Evolutionary conservation across 169 alveolate species (phyloP).

Genomic region (Plasmodium cynomolgi): DNA sequence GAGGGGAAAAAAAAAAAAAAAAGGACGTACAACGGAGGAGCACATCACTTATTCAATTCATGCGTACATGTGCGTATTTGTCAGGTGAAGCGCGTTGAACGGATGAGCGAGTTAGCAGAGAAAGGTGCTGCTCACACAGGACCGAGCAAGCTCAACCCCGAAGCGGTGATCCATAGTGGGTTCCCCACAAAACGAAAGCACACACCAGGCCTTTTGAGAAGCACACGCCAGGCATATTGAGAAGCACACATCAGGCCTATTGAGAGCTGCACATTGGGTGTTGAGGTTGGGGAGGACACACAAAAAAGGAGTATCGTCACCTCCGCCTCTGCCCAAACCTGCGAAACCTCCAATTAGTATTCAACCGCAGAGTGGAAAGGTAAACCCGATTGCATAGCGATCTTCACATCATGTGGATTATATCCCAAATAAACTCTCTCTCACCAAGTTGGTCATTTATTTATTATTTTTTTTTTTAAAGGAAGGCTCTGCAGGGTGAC

Average conservation of each 20-base stretch:
- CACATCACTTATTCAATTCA: not conserved
- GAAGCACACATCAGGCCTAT: not conserved
- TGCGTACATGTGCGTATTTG: not conserved
- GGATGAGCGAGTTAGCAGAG: not conserved
- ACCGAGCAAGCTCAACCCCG: not conserved
- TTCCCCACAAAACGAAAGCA: not conserved
- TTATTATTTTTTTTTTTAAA: too few species aligned
- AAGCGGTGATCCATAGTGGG: not conserved
- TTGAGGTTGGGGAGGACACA: not conserved
- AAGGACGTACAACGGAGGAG: not conserved
- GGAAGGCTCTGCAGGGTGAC: not conserved
- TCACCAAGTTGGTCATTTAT: not conserved
- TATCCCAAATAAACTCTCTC: too few species aligned
- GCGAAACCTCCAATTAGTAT: not conserved
- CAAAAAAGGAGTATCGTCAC: not conserved
- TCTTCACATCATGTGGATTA: not conserved
- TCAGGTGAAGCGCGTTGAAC: not conserved
- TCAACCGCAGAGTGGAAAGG: not conserved
- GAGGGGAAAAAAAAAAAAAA: not conserved
- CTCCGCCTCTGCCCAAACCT: not conserved
- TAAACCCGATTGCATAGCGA: not conserved
- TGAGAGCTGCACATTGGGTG: not conserved
- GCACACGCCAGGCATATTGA: not conserved
- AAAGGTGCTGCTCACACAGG: not conserved
- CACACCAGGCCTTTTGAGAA: not conserved